These are phyloP conservation scores for Malassezia caprae DNA, from an alignment of 1,284 basidiomycete genomes.

Conservation along the genomic window DNA sequence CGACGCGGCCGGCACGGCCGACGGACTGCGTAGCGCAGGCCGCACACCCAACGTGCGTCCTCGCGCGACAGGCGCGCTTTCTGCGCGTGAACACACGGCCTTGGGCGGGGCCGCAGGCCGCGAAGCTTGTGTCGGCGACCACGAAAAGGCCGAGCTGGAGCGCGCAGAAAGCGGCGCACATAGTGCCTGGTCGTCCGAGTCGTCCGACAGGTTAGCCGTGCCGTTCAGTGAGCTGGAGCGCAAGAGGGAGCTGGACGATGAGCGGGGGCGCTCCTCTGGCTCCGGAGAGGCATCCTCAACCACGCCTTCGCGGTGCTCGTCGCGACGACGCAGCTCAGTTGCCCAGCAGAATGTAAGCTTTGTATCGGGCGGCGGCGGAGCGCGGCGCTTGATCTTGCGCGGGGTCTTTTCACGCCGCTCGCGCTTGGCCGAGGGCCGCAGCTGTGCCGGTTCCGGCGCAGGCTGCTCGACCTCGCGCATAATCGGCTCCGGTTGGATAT, in stretches of 20 bases:
- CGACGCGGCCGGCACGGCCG: not conserved
- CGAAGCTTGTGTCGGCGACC: not conserved
- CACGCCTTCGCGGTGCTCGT: conserved; percentile 7
- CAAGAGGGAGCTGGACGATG: not conserved
- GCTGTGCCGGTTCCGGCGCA: conserved; percentile 37
- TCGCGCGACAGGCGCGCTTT: not conserved
- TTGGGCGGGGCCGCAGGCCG: not conserved
- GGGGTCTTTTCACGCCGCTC: conserved; percentile 19
- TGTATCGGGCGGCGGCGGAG: conserved; percentile 28
- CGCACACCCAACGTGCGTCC: conserved; percentile 1
- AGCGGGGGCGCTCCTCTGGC: not conserved
- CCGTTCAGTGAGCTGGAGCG: not conserved
- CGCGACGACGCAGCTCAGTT: conserved; percentile 22
- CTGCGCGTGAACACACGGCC: not conserved
- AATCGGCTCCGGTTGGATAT: conserved; percentile 64
- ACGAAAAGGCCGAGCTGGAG: not conserved
- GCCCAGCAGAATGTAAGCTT: conserved; percentile 33
- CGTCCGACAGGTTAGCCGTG: conserved; percentile 9
- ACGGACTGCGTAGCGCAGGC: not conserved
- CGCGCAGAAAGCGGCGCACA: not conserved
- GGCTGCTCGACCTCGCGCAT: conserved; percentile 61
- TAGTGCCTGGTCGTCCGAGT: conserved; percentile 24
- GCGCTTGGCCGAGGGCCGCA: conserved; percentile 15
- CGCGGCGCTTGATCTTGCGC: conserved; percentile 19
- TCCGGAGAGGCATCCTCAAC: not conserved